Percentiles rank a stretch among this genome's conserved stretches.
phyloP scores from a whole-genome alignment of 805 yeast species.

The Metschnikowia baotianmanensis region DNA sequence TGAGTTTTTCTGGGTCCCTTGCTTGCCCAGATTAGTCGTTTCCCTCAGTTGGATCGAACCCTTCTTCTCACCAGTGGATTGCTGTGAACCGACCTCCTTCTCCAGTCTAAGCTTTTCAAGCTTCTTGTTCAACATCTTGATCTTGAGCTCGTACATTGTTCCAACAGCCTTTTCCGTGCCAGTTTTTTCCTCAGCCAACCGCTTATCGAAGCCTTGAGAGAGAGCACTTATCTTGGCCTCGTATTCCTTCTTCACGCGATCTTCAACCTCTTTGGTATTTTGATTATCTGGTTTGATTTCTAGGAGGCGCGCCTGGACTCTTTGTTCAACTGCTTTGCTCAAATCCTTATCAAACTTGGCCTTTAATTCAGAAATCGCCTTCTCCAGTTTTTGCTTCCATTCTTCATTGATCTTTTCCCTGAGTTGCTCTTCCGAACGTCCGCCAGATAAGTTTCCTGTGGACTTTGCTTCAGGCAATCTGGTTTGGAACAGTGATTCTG shows the following conservation, averaged over 20 bases:
- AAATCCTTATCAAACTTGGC: constrained; percentile 39
- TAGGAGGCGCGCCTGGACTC: constrained; percentile 21
- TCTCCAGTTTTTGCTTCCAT: constrained; percentile 22
- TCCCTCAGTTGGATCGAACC: not conserved
- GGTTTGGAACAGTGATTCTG: constrained; percentile 17
- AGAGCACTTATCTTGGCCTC: constrained; percentile 23
- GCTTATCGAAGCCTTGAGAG: constrained; percentile 22
- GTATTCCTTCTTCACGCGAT: constrained; percentile 18
- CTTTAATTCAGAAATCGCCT: constrained; percentile 19
- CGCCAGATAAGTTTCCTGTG: not conserved
- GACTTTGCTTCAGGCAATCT: constrained; percentile 22
- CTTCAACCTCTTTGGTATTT: constrained; percentile 16
- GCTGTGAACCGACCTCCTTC: not conserved
- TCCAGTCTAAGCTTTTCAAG: constrained; percentile 46
- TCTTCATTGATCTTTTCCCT: constrained; percentile 28
- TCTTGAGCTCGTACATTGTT: constrained; percentile 58
- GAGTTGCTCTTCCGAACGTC: constrained; percentile 8
- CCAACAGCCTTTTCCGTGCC: constrained; percentile 50
- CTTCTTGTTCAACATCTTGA: constrained; percentile 52
- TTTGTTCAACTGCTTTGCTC: constrained; percentile 8
- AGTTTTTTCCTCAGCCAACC: constrained; percentile 24
- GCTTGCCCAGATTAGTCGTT: too few relatives aligned
- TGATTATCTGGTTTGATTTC: not conserved
- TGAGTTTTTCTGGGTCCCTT: not conserved
- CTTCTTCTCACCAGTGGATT: not conserved